phyloP scores from a whole-genome alignment of 129 eudicot species.

The Flaveria ramosissima region DNA sequence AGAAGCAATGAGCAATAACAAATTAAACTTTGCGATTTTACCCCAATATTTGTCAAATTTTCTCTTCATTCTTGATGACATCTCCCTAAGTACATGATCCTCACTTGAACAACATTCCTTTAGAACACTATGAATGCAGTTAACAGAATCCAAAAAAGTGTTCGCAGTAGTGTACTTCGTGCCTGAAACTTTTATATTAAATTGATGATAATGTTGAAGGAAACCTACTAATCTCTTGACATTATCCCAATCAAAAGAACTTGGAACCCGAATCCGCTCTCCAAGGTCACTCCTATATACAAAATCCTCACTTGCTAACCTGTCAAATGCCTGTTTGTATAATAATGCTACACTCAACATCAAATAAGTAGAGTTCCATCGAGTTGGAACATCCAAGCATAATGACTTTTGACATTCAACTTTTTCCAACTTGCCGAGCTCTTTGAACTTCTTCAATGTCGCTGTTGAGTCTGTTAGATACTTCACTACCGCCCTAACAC shows the following conservation, averaged over 20 bases:
- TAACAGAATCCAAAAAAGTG: conserved; percentile 13
- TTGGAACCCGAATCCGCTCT: neutral
- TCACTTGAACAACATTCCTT: neutral
- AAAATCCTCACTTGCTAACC: conserved; percentile 7
- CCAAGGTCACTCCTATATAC: neutral
- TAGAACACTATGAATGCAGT: neutral
- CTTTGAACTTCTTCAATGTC: conserved; percentile 16
- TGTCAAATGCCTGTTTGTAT: conserved; percentile 27
- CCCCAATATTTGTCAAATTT: conserved; percentile 14
- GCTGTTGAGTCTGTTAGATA: conserved; percentile 28
- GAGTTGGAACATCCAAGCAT: conserved; percentile 14
- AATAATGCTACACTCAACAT: conserved; percentile 15
- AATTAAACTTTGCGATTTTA: neutral
- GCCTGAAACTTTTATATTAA: conserved; percentile 18
- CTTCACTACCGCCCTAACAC: conserved; percentile 19
- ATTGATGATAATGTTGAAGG: conserved; percentile 11
- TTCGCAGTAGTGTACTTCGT: conserved; percentile 19
- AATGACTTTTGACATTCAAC: neutral
- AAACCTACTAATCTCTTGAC: conserved; percentile 4
- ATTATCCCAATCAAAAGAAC: conserved; percentile 10
- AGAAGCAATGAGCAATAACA: conserved; percentile 16
- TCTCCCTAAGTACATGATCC: conserved; percentile 3
- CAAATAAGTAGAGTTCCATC: too few species aligned
- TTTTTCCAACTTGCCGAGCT: neutral
- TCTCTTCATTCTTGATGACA: neutral